A percentile compares a stretch with the other conserved stretches of the same genome.
phyloP scores from a whole-genome alignment of 2,329 filamentous ascomycete species.

The Monilinia laxa region DNA sequence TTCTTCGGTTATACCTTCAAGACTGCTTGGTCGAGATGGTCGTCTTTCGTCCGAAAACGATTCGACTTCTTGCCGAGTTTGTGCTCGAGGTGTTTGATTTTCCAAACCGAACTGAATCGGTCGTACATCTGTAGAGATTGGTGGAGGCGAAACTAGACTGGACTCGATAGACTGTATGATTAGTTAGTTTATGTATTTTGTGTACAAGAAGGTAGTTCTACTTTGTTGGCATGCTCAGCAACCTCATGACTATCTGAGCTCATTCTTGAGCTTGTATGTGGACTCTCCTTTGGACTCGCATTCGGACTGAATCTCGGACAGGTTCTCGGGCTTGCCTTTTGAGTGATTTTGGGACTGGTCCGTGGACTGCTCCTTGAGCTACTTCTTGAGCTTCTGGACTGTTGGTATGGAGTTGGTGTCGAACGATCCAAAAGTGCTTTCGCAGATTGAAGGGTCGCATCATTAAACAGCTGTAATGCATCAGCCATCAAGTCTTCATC shows the following conservation, averaged over 20 bases:
- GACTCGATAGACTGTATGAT: slow-evolving; percentile 33
- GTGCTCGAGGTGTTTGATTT: slow-evolving; percentile 75
- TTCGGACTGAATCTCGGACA: slow-evolving; percentile 6
- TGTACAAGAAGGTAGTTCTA: slow-evolving; percentile 20
- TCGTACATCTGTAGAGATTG: slow-evolving; percentile 73
- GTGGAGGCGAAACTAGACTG: slow-evolving; percentile 54
- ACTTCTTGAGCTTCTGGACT: slow-evolving; percentile 29
- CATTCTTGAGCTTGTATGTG: slow-evolving; percentile 10
- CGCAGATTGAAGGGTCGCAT: slow-evolving; percentile 16
- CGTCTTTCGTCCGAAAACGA: slow-evolving; percentile 51
- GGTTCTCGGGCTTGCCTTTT: slow-evolving; percentile 14
- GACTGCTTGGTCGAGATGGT: slow-evolving; percentile 59
- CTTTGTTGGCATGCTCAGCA: slow-evolving; percentile 31
- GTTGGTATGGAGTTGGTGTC: slow-evolving; percentile 39
- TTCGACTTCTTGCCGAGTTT: slow-evolving; percentile 75
- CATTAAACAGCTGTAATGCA: slow-evolving; percentile 2
- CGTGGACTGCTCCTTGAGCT: slow-evolving; percentile 15
- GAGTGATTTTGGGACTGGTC: slow-evolving; percentile 13
- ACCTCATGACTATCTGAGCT: slow-evolving; percentile 7
- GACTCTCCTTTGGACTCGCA: slow-evolving; percentile 4
- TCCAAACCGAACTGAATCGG: slow-evolving; percentile 65
- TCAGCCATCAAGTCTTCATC: slow-evolving; percentile 10
- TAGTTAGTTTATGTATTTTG: neutral
- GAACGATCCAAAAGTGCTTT: slow-evolving; percentile 32
- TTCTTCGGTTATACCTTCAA: slow-evolving; percentile 63